phyloP scores from a whole-genome alignment of 2,329 filamentous ascomycete species.

The Chrysoporthe deuterocubensis region DNA sequence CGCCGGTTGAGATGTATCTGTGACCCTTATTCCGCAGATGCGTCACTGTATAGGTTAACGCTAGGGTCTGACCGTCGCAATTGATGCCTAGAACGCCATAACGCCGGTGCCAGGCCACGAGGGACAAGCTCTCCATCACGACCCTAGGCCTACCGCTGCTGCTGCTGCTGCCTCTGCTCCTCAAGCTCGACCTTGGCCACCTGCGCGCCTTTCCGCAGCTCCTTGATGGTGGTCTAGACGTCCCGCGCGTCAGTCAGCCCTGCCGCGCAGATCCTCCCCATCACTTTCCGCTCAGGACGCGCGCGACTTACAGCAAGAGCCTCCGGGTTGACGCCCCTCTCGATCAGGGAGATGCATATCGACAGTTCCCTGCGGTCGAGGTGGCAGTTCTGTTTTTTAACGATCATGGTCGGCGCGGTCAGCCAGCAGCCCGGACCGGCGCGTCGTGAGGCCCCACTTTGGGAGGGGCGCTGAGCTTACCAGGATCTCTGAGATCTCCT shows the following conservation, averaged over 20 bases:
- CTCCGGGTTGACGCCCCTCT: conserved; percentile 96
- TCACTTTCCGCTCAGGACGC: not conserved
- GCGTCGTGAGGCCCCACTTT: not conserved
- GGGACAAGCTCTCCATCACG: not conserved
- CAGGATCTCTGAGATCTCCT: conserved; percentile 86
- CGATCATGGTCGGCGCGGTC: conserved; percentile 6
- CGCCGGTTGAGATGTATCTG: not conserved
- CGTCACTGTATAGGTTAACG: not conserved
- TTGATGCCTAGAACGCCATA: not conserved
- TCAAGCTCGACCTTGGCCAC: conserved; percentile 49
- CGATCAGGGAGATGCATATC: conserved; percentile 94
- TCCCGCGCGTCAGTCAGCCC: not conserved
- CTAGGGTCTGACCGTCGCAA: no score
- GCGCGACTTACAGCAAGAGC: conserved; percentile 78
- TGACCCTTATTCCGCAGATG: not conserved
- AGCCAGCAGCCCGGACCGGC: not conserved
- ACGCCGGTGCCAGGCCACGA: not conserved
- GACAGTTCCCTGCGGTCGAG: conserved; percentile 89
- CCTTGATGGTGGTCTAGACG: conserved; percentile 61
- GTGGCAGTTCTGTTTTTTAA: conserved; percentile 75
- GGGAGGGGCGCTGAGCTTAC: conserved; percentile 48
- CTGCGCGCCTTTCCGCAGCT: conserved; percentile 61
- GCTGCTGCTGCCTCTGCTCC: conserved; percentile 34
- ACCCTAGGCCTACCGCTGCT: not conserved
- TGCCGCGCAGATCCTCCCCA: not conserved